Evolutionary conservation across 495 filamentous ascomycete genomes (phyloP).

Genomic region (Penicillium herquei): DNA sequence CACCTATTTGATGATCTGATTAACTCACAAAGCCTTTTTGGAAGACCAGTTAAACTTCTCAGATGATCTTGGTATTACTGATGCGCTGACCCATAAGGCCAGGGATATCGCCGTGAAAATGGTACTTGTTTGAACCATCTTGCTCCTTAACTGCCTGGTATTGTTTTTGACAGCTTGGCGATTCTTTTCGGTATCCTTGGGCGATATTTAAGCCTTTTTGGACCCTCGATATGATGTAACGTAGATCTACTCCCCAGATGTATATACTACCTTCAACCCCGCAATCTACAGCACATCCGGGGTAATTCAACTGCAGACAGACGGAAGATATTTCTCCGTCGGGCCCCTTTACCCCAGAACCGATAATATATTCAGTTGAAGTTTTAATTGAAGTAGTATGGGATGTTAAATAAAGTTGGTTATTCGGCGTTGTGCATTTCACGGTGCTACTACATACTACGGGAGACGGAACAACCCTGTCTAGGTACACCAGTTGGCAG

Average conservation of each 20-base stretch:
- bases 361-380: background rate
- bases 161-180: background rate
- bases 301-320: conserved; percentile 8
- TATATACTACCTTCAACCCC: conserved; percentile 4
- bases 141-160: background rate
- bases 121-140: conserved; percentile 2
- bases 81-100: conserved; percentile 1
- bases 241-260: background rate
- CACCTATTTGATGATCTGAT: background rate
- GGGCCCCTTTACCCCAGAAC: background rate
- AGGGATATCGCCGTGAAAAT: conserved; percentile 4
- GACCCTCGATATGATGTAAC: background rate
- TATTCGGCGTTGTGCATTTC: too few relatives aligned
- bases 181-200: background rate
- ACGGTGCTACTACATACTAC: too few relatives aligned
- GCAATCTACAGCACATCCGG: conserved; percentile 8
- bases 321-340: conserved; percentile 21
- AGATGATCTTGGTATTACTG: conserved; percentile 5
- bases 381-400: too few relatives aligned
- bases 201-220: background rate
- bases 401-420: too few relatives aligned
- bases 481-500: too few relatives aligned
- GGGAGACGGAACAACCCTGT: too few relatives aligned
- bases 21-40: conserved; percentile 29
- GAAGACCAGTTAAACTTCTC: conserved; percentile 32